Conservation (phyloP, 352 stramenopile species). For the Pythium apleroticum region DNA sequence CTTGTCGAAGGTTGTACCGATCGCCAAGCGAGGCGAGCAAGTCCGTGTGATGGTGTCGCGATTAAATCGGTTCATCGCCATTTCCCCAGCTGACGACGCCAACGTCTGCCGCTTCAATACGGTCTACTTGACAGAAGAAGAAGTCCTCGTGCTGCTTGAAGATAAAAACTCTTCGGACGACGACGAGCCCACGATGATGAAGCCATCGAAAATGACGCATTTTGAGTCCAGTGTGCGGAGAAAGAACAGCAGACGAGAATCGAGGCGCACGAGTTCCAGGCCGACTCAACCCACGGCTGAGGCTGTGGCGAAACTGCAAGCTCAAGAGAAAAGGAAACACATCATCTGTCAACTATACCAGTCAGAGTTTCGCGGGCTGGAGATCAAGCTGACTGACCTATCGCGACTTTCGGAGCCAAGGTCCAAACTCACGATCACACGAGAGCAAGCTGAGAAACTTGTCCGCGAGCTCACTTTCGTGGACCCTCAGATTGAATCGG, state of each 20-base stretch:
- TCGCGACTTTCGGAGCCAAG: constrained; percentile 33
- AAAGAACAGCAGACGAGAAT: not conserved
- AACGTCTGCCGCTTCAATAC: constrained; percentile 41
- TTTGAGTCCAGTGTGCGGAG: not conserved
- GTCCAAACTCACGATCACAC: constrained; percentile 23
- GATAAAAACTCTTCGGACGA: constrained; percentile 10
- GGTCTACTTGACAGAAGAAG: constrained; percentile 61
- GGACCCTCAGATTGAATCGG: constrained; percentile 16
- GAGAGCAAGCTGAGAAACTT: constrained; percentile 45
- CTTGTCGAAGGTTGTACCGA: constrained; percentile 41
- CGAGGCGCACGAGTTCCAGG: not conserved
- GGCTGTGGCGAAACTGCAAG: not conserved
- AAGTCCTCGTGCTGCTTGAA: constrained; percentile 33
- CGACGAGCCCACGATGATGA: not conserved
- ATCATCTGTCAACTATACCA: constrained; percentile 42
- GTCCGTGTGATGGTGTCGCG: constrained; percentile 54
- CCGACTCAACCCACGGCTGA: not conserved
- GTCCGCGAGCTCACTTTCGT: constrained; percentile 53
- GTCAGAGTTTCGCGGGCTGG: constrained; percentile 42
- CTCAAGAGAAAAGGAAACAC: constrained; percentile 4
- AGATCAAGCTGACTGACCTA: constrained; percentile 38
- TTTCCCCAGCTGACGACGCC: constrained; percentile 37
- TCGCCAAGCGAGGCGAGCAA: constrained; percentile 55
- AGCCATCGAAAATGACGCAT: not conserved
- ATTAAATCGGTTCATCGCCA: constrained; percentile 52